Base-by-base conservation (phyloP, 2,329 filamentous ascomycete genomes). In the Fusarium pseudograminearum region DNA sequence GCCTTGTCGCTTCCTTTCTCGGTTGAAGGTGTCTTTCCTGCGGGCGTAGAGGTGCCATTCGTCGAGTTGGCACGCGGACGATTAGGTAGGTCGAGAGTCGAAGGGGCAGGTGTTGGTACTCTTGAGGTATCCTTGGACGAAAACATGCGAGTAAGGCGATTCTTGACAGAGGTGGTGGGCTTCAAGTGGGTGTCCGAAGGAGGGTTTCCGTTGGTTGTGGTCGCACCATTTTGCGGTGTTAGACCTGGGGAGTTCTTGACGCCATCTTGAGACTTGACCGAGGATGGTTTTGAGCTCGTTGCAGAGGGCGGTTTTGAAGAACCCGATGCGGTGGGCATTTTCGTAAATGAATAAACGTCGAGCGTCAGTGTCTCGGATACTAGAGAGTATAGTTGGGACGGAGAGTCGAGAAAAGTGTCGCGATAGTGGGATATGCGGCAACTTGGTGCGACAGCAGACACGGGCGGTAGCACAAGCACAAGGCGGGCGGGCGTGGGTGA, bases 121-220 rank as follows among this genome's bases (percentile, higher is more conserved):
- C 78, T 80, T 41, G 77, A 72, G 22, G 81, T 76, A 56, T 89
- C 87, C 76, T 86, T 89, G 69, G 82, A 88, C 67, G 82, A 88
- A 79, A 90, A 90, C 85, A 90, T 90, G 81, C 88, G 86, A 41
- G 87, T 87, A 59, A 90, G 77, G 47, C 87, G 86, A 75, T 89
- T 87, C 76, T 90, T 90, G 79, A 90, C 87, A 16, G 87, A 88
- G 4, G 84, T 77, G 59, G 80, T 65, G 26, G 75, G 68, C 45
- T 74, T 72, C 42, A 76, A 44, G 40, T 71, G 62, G 15, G 59
- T 48, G 40, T 76, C 71, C 46, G 73, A 38, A 31, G 64, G 38
- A 31, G 65, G 38, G 56, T 34, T 54, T 66, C 77, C 78, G 57
- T 78, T 78, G 33, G 56, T 56, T 57, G 69, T 67, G 57, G 69